Base-by-base conservation (phyloP, 2,329 filamentous ascomycete genomes). In the Fusarium devonianum region DNA sequence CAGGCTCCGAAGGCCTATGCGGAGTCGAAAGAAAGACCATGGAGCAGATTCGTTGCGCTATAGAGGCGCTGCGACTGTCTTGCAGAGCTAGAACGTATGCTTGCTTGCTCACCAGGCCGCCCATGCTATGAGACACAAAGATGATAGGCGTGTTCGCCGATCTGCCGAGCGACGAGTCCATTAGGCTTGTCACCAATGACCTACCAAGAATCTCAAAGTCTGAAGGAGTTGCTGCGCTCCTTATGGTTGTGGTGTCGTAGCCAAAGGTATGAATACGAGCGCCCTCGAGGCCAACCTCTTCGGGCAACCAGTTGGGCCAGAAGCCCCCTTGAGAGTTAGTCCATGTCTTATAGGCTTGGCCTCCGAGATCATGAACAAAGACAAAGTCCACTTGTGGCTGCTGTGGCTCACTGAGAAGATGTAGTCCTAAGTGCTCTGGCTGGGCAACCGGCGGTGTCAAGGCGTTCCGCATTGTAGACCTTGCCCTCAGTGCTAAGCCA, bases 41-140 rank as follows among this genome's bases (percentile, higher is more conserved):
- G 2, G 70, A 68, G 9, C 64, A 54, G 4, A 74, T 56, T 2
- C 68, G 58, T 8, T 43, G 43, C 5, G 68, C 67, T 5, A 74
- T 45, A 7, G 58, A 45, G 7, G 62, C 52, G 14, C 65, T 69
- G 7, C 47, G 49, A 8, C 63, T 53, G 33, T 73, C 68, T 44
- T 73, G 62, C 12, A 60, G 61, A 7, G 69, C 68, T 7, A 72
- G 53, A 19, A 74, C 65, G 47, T 69, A 73, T 21, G 70, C 69
- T 25, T 65, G 53, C 35, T 65, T 63, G 12, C 56, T 63, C 13
- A 75, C 69, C 41, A 67, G 63, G 9, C 76, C 76, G 1, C 78
- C 76, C 76, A 79, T 77, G 26, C 71, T 75, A 51, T 80, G 77
- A 2, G 64, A 74, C 10, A 79, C 66, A 12, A 78, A 64, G 4